A percentile compares a stretch with the other conserved stretches of the same genome.
Conservation (phyloP, 2,329 filamentous ascomycete genomes). For the Teratosphaeria destructans region DNA sequence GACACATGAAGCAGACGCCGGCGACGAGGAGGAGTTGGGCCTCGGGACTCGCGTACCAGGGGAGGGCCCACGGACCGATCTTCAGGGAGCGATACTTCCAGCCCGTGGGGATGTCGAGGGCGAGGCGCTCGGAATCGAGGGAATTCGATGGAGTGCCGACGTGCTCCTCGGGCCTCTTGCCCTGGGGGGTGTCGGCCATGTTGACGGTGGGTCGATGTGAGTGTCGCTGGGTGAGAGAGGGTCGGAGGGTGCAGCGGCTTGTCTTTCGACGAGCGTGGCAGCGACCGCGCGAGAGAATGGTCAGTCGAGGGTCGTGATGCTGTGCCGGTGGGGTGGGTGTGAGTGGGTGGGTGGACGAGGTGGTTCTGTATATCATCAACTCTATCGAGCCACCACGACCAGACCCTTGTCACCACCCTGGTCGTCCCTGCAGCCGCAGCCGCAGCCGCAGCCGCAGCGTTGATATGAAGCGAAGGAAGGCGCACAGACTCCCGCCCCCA, state of each 20-base stretch:
- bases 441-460: background rate
- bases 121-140: conserved; percentile 3
- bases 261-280: background rate
- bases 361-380: background rate
- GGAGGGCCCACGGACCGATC: conserved; percentile 32
- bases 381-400: background rate
- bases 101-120: conserved; percentile 28
- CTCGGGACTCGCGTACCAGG: conserved; percentile 41
- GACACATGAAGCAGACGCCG: conserved; percentile 45
- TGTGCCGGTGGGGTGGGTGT: background rate
- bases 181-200: conserved; percentile 1
- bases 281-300: background rate
- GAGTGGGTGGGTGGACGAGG: background rate
- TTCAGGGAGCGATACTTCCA: conserved; percentile 39
- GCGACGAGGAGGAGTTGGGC: conserved; percentile 40
- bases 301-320: background rate
- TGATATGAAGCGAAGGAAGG: background rate
- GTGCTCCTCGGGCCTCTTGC: conserved; percentile 1
- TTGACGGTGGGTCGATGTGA: background rate
- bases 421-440: background rate
- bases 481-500: background rate
- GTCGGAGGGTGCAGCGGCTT: background rate
- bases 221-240: background rate
- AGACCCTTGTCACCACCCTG: background rate
- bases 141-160: conserved; percentile 6